Evolutionary conservation across 495 filamentous ascomycete genomes (phyloP).

Genomic region (Patellaria atrata): DNA sequence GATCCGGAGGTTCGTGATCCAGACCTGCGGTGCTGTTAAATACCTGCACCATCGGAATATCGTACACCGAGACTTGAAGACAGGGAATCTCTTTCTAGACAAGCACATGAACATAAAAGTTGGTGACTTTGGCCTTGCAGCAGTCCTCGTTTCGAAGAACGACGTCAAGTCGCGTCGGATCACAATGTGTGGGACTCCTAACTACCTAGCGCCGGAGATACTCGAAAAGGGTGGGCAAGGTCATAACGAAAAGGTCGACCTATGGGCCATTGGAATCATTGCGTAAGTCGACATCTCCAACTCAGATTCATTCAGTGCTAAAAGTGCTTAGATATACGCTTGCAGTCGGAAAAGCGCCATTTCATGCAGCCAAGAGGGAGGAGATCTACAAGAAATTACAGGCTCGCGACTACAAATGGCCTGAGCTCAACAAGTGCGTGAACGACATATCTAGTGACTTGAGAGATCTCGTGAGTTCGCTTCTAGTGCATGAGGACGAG

Average conservation of each 20-base stretch:
- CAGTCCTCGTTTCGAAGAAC: constrained; percentile 70
- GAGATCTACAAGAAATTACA: constrained; percentile 32
- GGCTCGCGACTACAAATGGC: constrained; percentile 28
- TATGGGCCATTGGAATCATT: constrained; percentile 95
- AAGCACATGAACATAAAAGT: constrained; percentile 94
- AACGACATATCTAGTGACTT: constrained; percentile 30
- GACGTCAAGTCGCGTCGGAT: constrained; percentile 61
- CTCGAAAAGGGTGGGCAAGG: constrained; percentile 74
- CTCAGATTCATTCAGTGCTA: background rate
- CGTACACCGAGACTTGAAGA: constrained; percentile 93
- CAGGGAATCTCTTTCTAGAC: constrained; percentile 95
- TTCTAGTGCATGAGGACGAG: constrained; percentile 29
- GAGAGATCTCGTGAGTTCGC: constrained; percentile 24
- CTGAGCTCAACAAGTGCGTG: constrained; percentile 22
- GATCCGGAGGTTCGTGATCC: constrained; percentile 78
- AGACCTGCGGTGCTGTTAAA: constrained; percentile 90
- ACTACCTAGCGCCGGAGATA: constrained; percentile 97
- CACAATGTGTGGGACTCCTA: constrained; percentile 92
- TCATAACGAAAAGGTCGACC: constrained; percentile 85
- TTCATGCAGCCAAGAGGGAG: constrained; percentile 29
- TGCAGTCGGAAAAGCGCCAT: constrained; percentile 30
- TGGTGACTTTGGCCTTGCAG: constrained; percentile 95
- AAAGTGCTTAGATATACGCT: constrained; percentile 24
- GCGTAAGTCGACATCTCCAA: constrained; percentile 41
- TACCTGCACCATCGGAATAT: constrained; percentile 92